A percentile compares a stretch with the other conserved stretches of the same genome.
Evolutionary conservation across 2,329 filamentous ascomycete species (phyloP).

Genomic region (Aspergillus costaricaensis): DNA sequence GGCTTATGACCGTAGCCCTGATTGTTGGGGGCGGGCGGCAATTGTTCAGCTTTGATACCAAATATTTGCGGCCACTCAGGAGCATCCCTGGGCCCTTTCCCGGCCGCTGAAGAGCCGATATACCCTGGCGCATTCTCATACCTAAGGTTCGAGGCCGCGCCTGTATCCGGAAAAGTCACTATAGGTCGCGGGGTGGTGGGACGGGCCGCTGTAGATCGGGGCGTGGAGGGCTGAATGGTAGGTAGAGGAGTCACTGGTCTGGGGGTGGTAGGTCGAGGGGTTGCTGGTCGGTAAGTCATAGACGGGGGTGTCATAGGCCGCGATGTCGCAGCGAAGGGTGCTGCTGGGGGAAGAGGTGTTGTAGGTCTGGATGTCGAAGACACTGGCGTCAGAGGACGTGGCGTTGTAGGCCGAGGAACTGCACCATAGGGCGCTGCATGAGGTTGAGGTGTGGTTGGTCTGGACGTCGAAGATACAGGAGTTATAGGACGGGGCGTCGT

Average conservation of each 20-base stretch:
- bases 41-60: not conserved
- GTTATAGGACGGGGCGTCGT: not conserved
- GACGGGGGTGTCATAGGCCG: slow-evolving; percentile 1
- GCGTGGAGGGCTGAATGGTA: not conserved
- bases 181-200: not conserved
- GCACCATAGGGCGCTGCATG: not conserved
- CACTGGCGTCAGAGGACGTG: not conserved
- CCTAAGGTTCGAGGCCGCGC: not conserved
- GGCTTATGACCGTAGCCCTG: not conserved
- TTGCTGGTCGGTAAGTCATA: not conserved
- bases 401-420: not conserved
- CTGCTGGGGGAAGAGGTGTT: not conserved
- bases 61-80: not conserved
- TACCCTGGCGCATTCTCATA: not conserved
- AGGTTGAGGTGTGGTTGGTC: not conserved
- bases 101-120: not conserved
- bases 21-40: not conserved
- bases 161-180: not conserved
- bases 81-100: not conserved
- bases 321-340: not conserved
- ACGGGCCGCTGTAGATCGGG: not conserved
- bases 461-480: not conserved
- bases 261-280: not conserved
- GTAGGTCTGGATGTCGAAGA: not conserved
- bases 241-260: not conserved